These are phyloP conservation scores for Colletotrichum navitas DNA, from an alignment of 2,329 filamentous ascomycete genomes.

Conservation along the genomic window DNA sequence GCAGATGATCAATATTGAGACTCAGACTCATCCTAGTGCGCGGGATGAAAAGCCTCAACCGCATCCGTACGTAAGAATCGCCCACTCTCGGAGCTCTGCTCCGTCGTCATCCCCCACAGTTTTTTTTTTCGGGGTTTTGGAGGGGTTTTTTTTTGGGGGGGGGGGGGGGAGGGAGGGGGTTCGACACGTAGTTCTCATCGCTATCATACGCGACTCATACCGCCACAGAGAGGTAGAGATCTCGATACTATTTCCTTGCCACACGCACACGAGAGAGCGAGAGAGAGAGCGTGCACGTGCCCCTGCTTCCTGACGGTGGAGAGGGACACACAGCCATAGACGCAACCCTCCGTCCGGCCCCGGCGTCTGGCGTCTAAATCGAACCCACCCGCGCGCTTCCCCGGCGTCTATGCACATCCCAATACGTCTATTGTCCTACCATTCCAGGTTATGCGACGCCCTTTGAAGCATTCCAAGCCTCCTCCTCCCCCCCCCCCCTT, in stretches of 20 bases:
- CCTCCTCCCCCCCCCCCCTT: not conserved
- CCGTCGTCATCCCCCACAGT: not conserved
- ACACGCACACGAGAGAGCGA: too few relatives aligned
- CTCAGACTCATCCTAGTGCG: not conserved
- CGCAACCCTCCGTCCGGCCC: not conserved
- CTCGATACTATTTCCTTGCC: too few relatives aligned
- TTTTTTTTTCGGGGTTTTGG: too few relatives aligned
- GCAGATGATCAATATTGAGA: not conserved
- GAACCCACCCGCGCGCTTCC: not conserved
- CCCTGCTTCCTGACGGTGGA: too few relatives aligned
- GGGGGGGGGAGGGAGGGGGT: too few relatives aligned
- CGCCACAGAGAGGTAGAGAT: too few relatives aligned
- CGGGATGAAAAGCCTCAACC: not conserved
- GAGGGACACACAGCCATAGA: not conserved
- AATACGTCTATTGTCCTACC: not conserved
- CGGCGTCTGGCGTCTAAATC: slow-evolving; percentile 5
- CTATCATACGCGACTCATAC: not conserved
- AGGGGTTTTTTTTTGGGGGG: too few relatives aligned
- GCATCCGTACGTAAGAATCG: not conserved
- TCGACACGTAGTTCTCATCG: not conserved
- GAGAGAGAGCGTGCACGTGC: not conserved
- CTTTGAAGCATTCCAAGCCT: not conserved
- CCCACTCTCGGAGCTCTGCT: too few relatives aligned
- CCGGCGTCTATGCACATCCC: not conserved
- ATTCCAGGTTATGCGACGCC: not conserved